These are phyloP conservation scores for Vigna trinervia DNA, from an alignment of 306 rosid genomes.

Conservation along the genomic window DNA sequence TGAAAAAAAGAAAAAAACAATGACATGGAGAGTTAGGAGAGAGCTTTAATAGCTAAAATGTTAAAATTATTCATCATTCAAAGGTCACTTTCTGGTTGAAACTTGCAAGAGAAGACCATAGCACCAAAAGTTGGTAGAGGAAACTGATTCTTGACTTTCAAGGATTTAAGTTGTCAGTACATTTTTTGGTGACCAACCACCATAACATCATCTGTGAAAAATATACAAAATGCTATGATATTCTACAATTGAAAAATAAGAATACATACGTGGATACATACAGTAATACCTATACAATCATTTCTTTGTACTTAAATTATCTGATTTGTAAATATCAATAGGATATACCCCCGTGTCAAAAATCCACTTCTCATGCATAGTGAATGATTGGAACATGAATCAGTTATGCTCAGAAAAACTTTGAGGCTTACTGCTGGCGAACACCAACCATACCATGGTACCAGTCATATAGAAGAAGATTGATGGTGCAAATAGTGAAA, in stretches of 20 bases:
- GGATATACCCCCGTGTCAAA: constrained; percentile 44
- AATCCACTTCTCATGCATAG: constrained; percentile 37
- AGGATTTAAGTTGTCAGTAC: constrained; percentile 37
- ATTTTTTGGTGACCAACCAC: constrained; percentile 46
- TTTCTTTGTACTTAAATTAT: constrained; percentile 42
- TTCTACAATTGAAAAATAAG: constrained; percentile 12
- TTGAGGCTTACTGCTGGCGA: constrained; percentile 97
- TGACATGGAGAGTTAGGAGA: constrained; percentile 29
- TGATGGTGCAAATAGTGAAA: constrained; percentile 88
- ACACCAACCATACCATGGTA: constrained; percentile 76
- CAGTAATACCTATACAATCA: constrained; percentile 37
- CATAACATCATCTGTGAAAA: constrained; percentile 38
- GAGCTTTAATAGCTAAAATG: constrained; percentile 33
- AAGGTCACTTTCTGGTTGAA: constrained; percentile 31
- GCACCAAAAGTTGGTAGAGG: constrained; percentile 34
- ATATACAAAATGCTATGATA: constrained; percentile 30
- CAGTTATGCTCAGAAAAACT: constrained; percentile 66
- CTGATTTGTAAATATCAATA: constrained; percentile 28
- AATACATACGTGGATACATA: constrained; percentile 16
- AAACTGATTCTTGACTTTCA: constrained; percentile 43
- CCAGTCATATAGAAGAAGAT: constrained; percentile 97
- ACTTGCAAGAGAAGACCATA: constrained; percentile 16
- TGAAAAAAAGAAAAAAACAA: neutral
- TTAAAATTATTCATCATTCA: constrained; percentile 29
- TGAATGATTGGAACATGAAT: constrained; percentile 40